Base-by-base conservation (phyloP, 108 stramenopile species). In the Cyclotella distinguenda region DNA sequence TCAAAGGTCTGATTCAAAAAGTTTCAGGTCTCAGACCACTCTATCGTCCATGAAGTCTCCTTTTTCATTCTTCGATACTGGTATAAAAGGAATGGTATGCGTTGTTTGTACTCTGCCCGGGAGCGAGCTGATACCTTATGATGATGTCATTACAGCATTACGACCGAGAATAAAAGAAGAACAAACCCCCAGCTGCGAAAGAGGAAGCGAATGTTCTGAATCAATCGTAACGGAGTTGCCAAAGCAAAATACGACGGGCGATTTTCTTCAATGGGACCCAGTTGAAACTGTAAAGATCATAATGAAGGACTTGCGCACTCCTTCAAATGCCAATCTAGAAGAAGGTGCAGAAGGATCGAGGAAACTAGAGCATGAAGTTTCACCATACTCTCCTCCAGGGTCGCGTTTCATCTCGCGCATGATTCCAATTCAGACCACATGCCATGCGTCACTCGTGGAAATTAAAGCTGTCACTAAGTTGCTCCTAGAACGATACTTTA, bases 371-470 rank as follows among this genome's bases (percentile, higher is more conserved):
- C 12, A 35, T 46, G 26, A 43, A 58, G 36, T 16, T 26, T 22
- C 26, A 36, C 33, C 52, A 40, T 28, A 62, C 8, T 40, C 70
- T 62, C 58, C 81, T 3, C 83, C 86, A 43, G 53, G 74, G 22
- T 81, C 80, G 25, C 70, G 91, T 31, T 88, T 87, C 58, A 77
- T 93, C 4, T 74, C 81, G n/a, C 82, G 91, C 18, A 85, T 93
- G 72, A 84, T 93, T 55, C 91, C 91, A 15, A 79, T 93, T 19
- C 88, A 93, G 65, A 82, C 84, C 16, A 93, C 88, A 18, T 93
- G 91, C 53, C 85, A 74, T 69, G 82, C 86, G 10, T 86, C 84
- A 11, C n/a, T 82, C 15, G 80, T 84, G 50, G 91, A 92, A 72
- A 82, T 92, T 19, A 47, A 56, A 47, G 23, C 59, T 9, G 83